Conservation (phyloP, 768 basidiomycete species). For the Rhodotorula babjevae region DNA sequence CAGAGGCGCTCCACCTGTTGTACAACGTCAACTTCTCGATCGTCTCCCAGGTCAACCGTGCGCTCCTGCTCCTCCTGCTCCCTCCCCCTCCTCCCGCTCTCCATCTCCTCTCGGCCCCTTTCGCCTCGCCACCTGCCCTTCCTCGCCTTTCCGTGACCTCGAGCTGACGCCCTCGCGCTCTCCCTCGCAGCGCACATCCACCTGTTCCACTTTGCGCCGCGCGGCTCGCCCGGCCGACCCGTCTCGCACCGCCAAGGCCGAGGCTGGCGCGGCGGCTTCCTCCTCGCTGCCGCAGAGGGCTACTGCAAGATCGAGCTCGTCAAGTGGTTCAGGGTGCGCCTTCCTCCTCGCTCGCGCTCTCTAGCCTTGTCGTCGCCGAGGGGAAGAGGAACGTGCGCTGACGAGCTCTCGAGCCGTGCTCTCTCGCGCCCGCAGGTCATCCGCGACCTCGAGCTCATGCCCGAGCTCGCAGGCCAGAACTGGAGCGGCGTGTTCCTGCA, state of each 20-base stretch:
- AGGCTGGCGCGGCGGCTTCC: conserved; percentile 71
- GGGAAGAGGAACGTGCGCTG: too few relatives aligned
- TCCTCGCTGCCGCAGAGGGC: conserved; percentile 41
- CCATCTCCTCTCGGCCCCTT: neutral
- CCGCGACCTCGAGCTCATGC: conserved; percentile 88
- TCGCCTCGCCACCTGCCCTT: neutral
- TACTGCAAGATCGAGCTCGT: conserved; percentile 71
- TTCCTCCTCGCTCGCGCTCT: neutral
- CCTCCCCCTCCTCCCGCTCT: neutral
- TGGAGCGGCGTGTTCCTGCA: conserved; percentile 97
- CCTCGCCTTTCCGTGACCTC: too few relatives aligned
- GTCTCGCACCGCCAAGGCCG: conserved; percentile 91
- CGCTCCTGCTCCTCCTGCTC: conserved; percentile 47
- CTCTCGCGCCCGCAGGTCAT: conserved; percentile 59
- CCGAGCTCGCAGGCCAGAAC: conserved; percentile 86
- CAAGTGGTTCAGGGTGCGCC: conserved; percentile 24
- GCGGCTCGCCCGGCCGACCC: conserved; percentile 83
- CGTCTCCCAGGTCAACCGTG: conserved; percentile 82
- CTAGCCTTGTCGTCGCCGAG: too few relatives aligned
- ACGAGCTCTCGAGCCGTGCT: too few relatives aligned
- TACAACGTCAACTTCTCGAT: conserved; percentile 79
- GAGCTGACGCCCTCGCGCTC: neutral
- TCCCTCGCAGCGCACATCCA: conserved; percentile 18
- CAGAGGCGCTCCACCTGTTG: conserved; percentile 47
- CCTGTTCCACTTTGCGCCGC: conserved; percentile 34